Base-by-base conservation (phyloP, 805 yeast genomes). In the Zygoascus tannicola region DNA sequence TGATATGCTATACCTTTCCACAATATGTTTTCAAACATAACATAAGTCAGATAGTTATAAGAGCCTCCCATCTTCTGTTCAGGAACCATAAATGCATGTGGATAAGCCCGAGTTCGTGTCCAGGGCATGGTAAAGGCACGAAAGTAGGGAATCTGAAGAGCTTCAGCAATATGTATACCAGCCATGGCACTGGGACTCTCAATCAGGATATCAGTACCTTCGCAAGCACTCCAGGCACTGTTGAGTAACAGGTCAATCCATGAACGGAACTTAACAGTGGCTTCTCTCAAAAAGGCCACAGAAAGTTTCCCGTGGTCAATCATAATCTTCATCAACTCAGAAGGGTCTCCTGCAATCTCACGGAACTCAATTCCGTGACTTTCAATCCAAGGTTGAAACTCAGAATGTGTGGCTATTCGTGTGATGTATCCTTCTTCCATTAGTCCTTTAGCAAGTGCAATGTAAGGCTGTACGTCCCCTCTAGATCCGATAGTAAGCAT, bases 121-220 rank as follows among this genome's bases (percentile, higher is more conserved):
- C 97, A 90, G 0, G 97, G 97, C 97, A 90, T 90, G 0, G 97
- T 90, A 59, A 90, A 90, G 0, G 97, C 97, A 55, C 97, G 71
- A 67, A 85, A 83, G 59, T 90, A 90, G 0, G 97, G 95, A 45
- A 90, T 82, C 18, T 78, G 76, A 46, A 90, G 63, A 1, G 94
- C 94, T 60, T 90, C 97, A 2, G 97, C 96, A 45, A 90, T 84
- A 56, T 90, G 97, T 38, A 88, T 75, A 7, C 97, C 97, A 14
- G 83, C 88, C 88, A 90, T 87, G 0, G 96, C 90, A 1, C 94
- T 82, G 0, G 97, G 97, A n/a, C 95, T 83, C 59, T 90, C 97
- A 45, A 90, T 85, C 48, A 90, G 67, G 16, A 90, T 73, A 56
- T 90, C 97, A 2, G 85, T 69, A 16, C 62, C 71, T 59, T 82